Conservation (phyloP, 169 alveolate genomes). For the Eimeria maxima region DNA sequence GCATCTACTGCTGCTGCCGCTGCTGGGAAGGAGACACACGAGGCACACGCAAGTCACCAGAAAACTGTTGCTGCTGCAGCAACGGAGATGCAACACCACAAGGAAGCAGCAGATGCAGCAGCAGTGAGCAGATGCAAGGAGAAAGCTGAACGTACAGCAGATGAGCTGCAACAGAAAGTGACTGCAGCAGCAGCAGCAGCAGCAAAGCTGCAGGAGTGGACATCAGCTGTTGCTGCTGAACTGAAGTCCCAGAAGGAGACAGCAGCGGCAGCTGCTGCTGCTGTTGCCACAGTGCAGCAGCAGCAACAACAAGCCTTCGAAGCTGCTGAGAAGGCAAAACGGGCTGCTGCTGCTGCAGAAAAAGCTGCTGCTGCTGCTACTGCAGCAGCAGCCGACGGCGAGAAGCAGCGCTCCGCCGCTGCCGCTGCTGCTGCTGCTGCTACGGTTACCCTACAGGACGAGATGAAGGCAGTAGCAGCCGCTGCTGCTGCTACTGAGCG, state of each 20-base stretch:
- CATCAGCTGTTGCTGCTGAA: neutral
- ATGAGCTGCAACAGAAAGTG: conserved; percentile 26
- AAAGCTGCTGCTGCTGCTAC: conserved; percentile 7
- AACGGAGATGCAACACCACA: neutral
- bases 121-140: neutral
- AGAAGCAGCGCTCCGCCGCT: conserved; percentile 15
- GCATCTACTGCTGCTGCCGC: conserved; percentile 42
- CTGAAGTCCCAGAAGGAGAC: neutral
- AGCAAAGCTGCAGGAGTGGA: neutral
- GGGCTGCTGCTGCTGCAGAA: conserved; percentile 4
- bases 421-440: neutral
- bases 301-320: neutral
- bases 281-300: neutral
- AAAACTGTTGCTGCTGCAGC: neutral
- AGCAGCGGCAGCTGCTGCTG: conserved; percentile 12
- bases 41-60: neutral
- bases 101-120: conserved; percentile 27
- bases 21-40: neutral
- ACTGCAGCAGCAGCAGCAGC: conserved; percentile 30
- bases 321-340: neutral
- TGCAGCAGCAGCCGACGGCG: neutral
- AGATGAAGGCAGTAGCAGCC: neutral
- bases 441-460: too few relatives aligned
- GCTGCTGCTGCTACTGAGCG: conserved; percentile 8
- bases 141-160: neutral